A percentile compares a stretch with the other conserved stretches of the same genome.
phyloP scores from a whole-genome alignment of 208 protist genomes.

The Dictyostelium gargantuum region DNA sequence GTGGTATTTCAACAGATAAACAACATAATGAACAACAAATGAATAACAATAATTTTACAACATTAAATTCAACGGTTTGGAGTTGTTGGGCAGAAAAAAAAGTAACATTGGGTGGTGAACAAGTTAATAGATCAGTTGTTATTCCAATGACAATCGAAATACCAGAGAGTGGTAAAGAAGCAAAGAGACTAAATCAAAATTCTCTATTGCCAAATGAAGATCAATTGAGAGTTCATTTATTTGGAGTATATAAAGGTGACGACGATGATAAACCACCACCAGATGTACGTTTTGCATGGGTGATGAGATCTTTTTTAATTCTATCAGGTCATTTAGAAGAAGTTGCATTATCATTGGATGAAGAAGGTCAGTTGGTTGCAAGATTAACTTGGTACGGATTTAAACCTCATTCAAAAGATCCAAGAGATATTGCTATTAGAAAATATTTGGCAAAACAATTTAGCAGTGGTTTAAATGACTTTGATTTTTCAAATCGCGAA shows the following conservation, averaged over 20 bases:
- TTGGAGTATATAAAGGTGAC: conserved; percentile 67
- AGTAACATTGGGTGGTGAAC: conserved; percentile 62
- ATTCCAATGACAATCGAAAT: conserved; percentile 41
- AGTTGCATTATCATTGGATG: conserved; percentile 52
- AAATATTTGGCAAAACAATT: conserved; percentile 21
- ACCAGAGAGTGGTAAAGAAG: not conserved
- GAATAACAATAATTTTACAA: too few relatives aligned
- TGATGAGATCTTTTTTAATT: conserved; percentile 55
- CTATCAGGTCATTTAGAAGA: conserved; percentile 47
- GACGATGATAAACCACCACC: conserved; percentile 54
- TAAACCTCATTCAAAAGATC: not conserved
- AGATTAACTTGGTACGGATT: conserved; percentile 23
- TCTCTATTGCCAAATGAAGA: not conserved
- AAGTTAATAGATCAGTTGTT: conserved; percentile 64
- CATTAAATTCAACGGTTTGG: not conserved
- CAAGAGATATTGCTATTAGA: not conserved
- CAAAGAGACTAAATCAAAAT: conserved; percentile 9
- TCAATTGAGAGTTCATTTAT: conserved; percentile 14
- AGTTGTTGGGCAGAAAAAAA: conserved; percentile 59
- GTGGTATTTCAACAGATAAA: too few relatives aligned
- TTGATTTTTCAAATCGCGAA: not conserved
- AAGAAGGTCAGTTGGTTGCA: conserved; percentile 61
- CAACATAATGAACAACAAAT: too few relatives aligned
- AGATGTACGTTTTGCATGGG: conserved; percentile 62
- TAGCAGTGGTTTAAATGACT: not conserved